phyloP scores from a whole-genome alignment of 1,284 basidiomycete species.

The Leccinum ponderosum region DNA sequence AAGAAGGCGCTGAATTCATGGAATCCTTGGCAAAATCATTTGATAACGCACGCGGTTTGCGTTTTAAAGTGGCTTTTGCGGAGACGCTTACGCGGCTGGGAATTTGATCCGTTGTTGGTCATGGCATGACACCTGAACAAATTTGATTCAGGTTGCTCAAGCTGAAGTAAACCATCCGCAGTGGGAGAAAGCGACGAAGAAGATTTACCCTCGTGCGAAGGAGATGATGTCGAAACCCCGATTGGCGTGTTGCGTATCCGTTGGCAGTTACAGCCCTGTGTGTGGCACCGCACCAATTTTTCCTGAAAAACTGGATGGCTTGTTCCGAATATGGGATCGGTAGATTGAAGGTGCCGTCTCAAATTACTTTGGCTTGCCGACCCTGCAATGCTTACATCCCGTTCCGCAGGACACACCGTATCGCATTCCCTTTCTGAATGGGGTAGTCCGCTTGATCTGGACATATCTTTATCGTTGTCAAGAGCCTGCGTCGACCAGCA shows the following conservation, averaged over 20 bases:
- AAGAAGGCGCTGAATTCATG: constrained; percentile 92
- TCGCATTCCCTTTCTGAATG: constrained; percentile 79
- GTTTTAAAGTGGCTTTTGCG: constrained; percentile 85
- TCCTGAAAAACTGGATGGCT: constrained; percentile 78
- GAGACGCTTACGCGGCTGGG: constrained; percentile 75
- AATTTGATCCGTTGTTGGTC: neutral
- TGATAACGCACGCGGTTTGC: constrained; percentile 80
- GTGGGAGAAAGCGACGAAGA: constrained; percentile 90
- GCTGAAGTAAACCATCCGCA: constrained; percentile 95
- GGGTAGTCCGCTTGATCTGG: constrained; percentile 86
- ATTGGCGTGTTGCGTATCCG: constrained; percentile 85
- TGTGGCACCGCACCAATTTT: constrained; percentile 85
- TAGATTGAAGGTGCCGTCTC: constrained; percentile 71
- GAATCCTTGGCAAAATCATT: constrained; percentile 83
- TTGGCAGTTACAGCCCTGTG: constrained; percentile 84
- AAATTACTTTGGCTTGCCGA: neutral
- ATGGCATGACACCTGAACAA: constrained; percentile 3
- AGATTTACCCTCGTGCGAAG: constrained; percentile 81
- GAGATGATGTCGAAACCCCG: constrained; percentile 90
- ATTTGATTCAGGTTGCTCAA: constrained; percentile 72
- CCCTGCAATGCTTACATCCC: neutral
- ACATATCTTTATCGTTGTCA: constrained; percentile 93
- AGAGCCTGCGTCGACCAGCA: constrained; percentile 79
- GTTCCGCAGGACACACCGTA: constrained; percentile 69
- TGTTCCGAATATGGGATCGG: constrained; percentile 71